Evolutionary conservation across 371 early-diverging fungal genomes (phyloP).

Genomic region (Apophysomyces elegans): DNA sequence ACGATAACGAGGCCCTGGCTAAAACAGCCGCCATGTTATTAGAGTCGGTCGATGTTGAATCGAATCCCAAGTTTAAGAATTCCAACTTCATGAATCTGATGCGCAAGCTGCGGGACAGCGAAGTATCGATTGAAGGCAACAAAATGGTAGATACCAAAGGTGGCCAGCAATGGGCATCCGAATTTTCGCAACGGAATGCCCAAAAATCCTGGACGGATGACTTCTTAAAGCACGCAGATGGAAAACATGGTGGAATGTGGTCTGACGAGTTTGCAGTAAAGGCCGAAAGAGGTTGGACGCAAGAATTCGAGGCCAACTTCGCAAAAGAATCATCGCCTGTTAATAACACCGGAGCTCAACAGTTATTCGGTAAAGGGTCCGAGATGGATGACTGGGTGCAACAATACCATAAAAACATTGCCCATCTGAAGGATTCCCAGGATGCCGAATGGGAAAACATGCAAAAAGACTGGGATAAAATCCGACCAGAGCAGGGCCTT

Average conservation of each 20-base stretch:
- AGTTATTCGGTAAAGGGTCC: constrained; percentile 44
- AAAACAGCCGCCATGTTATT: constrained; percentile 85
- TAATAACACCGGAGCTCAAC: constrained; percentile 63
- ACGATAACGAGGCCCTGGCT: constrained; percentile 70
- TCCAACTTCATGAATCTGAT: constrained; percentile 92
- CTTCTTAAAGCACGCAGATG: constrained; percentile 42
- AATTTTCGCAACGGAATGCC: constrained; percentile 50
- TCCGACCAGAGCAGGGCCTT: constrained; percentile 45
- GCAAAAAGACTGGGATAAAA: constrained; percentile 80
- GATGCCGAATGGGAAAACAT: constrained; percentile 81
- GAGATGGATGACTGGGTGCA: constrained; percentile 70
- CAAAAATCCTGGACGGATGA: constrained; percentile 51
- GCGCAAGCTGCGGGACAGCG: constrained; percentile 86
- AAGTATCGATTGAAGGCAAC: constrained; percentile 84
- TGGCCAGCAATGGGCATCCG: constrained; percentile 40
- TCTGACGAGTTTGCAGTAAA: constrained; percentile 58
- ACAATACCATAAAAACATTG: constrained; percentile 73
- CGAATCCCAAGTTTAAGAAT: constrained; percentile 90
- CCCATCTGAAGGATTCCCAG: constrained; percentile 66
- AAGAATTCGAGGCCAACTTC: constrained; percentile 42
- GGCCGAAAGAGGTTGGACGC: constrained; percentile 68
- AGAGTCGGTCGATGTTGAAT: constrained; percentile 71
- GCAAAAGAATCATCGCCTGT: constrained; percentile 26
- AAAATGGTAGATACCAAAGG: constrained; percentile 64
- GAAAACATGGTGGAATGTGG: constrained; percentile 53